Evolutionary conservation across 257 asterid genomes (phyloP).

Genomic region (Solanum chilense): DNA sequence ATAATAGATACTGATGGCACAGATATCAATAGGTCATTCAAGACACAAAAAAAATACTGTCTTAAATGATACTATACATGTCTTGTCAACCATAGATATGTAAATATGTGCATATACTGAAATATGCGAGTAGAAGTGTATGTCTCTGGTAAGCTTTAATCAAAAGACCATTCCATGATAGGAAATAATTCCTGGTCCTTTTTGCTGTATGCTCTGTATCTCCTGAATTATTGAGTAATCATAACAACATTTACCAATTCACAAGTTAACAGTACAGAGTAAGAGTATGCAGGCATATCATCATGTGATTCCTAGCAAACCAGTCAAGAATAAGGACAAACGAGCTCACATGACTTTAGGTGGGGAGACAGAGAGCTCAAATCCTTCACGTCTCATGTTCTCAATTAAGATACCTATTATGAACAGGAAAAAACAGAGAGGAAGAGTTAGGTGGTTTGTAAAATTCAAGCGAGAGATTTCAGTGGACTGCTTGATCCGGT

Average conservation of each 20-base stretch:
- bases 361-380: slow-evolving; percentile 95
- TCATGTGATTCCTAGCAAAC: not conserved
- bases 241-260: not conserved
- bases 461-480: not conserved
- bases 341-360: slow-evolving; percentile 95
- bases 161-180: not conserved
- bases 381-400: slow-evolving; percentile 99
- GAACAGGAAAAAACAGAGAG: not conserved
- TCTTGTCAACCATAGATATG: not conserved
- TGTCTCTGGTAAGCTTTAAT: not conserved
- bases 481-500: not conserved
- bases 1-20: not conserved
- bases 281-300: not conserved
- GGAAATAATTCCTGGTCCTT: not conserved
- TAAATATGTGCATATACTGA: not conserved
- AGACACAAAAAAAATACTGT: not conserved
- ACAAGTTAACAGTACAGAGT: not conserved
- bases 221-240: not conserved
- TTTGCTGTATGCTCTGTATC: not conserved
- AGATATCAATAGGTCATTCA: not conserved
- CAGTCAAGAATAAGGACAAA: not conserved
- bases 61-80: not conserved
- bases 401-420: slow-evolving; percentile 82
- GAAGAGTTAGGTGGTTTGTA: not conserved
- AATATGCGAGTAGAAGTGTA: not conserved